phyloP scores from a whole-genome alignment of 208 protist species.

The Borovskyia barvae region DNA sequence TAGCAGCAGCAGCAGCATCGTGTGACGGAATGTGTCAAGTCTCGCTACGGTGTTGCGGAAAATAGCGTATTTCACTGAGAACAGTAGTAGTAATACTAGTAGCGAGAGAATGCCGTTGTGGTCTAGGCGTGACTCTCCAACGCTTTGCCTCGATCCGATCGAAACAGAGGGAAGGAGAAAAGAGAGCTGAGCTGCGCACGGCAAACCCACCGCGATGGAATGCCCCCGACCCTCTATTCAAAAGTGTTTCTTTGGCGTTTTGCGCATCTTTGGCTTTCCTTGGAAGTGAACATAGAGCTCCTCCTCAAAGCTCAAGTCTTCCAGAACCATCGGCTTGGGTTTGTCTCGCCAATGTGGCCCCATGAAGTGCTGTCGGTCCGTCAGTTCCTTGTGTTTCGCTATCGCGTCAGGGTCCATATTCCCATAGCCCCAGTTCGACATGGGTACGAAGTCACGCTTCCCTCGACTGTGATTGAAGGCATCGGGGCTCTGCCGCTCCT shows the following conservation, averaged over 20 bases:
- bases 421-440: constrained; percentile 87
- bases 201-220: neutral
- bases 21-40: no score
- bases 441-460: constrained; percentile 89
- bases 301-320: constrained; percentile 90
- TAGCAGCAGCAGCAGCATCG: no score
- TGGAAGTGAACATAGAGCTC: constrained; percentile 88
- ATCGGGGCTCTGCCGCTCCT: constrained; percentile 72
- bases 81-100: no score
- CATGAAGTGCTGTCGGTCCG: constrained; percentile 85
- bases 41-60: no score
- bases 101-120: no score
- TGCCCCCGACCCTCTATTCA: constrained; percentile 34
- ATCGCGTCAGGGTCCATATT: constrained; percentile 91
- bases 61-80: no score
- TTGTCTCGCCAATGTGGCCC: constrained; percentile 84
- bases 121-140: no score
- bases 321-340: constrained; percentile 76
- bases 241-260: constrained; percentile 88
- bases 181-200: neutral
- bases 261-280: constrained; percentile 84
- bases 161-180: no score
- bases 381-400: constrained; percentile 84
- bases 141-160: no score
- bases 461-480: constrained; percentile 71